phyloP scores from a whole-genome alignment of 148 eudicot genomes.

The Pouteria glomerata region DNA sequence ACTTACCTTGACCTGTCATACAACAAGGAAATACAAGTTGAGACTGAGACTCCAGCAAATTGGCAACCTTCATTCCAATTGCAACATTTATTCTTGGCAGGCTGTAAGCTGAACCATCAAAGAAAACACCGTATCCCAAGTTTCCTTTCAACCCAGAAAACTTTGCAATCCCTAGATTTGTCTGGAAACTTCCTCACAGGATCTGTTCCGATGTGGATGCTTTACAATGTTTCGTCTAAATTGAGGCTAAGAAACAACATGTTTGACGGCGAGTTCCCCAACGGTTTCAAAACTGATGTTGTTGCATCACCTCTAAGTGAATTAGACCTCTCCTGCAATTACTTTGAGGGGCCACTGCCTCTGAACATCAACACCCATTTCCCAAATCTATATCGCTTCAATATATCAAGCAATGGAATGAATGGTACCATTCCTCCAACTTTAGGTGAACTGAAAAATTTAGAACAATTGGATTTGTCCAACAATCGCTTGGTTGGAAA shows the following conservation, averaged over 20 bases:
- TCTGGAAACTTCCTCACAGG: neutral
- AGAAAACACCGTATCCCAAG: neutral
- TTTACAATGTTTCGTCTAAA: neutral
- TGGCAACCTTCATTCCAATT: neutral
- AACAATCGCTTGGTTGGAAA: neutral
- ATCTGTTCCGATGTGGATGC: neutral
- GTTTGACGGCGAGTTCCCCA: neutral
- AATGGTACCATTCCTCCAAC: neutral
- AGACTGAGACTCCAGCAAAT: neutral
- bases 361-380: neutral
- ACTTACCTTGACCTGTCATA: neutral
- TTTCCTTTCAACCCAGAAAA: neutral
- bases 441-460: neutral
- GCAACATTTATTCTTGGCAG: neutral
- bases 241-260: neutral
- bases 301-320: neutral
- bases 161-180: neutral
- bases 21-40: neutral
- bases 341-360: neutral
- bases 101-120: neutral
- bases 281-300: neutral
- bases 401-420: neutral
- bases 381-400: neutral
- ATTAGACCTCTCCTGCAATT: neutral
- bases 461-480: neutral